Conservation (phyloP, 2,329 filamentous ascomycete genomes). For the Tolypocladium inflatum region DNA sequence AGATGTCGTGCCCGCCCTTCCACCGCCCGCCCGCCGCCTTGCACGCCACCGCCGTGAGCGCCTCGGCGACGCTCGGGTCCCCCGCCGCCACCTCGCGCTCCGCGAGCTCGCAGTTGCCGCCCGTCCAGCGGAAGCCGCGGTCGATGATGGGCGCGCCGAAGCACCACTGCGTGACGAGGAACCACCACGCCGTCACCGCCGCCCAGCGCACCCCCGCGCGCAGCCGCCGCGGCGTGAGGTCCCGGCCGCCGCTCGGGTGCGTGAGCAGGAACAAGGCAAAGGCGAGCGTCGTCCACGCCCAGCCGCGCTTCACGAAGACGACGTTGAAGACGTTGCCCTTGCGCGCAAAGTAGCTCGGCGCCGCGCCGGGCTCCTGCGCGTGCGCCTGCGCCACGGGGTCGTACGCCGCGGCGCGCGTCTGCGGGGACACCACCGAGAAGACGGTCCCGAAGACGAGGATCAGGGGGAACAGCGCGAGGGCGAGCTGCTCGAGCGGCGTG, state of each 20-base stretch:
- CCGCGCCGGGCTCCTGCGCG: constrained; percentile 38
- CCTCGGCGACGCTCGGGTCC: constrained; percentile 33
- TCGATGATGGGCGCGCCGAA: constrained; percentile 89
- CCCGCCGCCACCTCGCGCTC: constrained; percentile 36
- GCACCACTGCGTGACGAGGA: constrained; percentile 89
- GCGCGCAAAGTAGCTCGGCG: constrained; percentile 82
- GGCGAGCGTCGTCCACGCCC: constrained; percentile 78
- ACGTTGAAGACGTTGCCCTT: constrained; percentile 91
- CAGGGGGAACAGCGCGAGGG: constrained; percentile 63
- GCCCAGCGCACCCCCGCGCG: constrained; percentile 60
- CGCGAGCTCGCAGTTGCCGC: constrained; percentile 67
- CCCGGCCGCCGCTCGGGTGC: constrained; percentile 45
- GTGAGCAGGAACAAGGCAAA: constrained; percentile 62
- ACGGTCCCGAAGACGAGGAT: constrained; percentile 74
- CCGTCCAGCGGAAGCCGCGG: constrained; percentile 78
- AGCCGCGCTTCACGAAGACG: constrained; percentile 90
- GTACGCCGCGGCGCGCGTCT: constrained; percentile 55
- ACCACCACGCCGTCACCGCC: constrained; percentile 69
- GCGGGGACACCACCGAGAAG: constrained; percentile 69
- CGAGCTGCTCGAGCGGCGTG: constrained; percentile 54
- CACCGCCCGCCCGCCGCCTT: constrained; percentile 74
- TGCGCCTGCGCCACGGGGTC: constrained; percentile 54
- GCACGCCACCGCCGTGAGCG: constrained; percentile 70
- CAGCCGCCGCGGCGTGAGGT: constrained; percentile 26
- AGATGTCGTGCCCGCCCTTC: constrained; percentile 94